phyloP scores from a whole-genome alignment of 108 stramenopile genomes.

The Fragilaria radians region DNA sequence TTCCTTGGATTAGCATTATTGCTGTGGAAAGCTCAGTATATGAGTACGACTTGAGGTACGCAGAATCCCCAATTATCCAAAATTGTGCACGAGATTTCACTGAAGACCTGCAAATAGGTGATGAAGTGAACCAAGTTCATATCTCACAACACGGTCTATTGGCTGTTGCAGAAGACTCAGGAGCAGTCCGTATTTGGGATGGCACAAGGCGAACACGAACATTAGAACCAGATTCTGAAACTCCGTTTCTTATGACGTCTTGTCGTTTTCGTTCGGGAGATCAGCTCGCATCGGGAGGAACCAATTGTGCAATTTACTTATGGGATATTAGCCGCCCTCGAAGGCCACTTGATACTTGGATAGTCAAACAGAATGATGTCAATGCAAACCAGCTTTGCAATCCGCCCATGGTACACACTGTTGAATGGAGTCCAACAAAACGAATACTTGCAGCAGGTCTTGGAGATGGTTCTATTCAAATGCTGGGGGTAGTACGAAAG shows the following conservation, averaged over 20 bases:
- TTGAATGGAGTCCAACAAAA: constrained; percentile 72
- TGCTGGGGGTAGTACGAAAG: constrained; percentile 27
- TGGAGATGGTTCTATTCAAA: constrained; percentile 57
- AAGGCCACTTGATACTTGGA: constrained; percentile 30
- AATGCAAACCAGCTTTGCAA: constrained; percentile 64
- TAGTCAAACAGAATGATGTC: constrained; percentile 15
- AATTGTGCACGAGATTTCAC: constrained; percentile 18
- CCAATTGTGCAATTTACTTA: constrained; percentile 64
- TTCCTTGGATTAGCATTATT: no score
- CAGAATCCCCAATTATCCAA: constrained; percentile 23
- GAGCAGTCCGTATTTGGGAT: constrained; percentile 48
- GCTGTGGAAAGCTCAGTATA: constrained; percentile 25
- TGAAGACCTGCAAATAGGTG: constrained; percentile 23
- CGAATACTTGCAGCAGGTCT: constrained; percentile 53
- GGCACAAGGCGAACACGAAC: constrained; percentile 10
- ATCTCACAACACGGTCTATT: constrained; percentile 19
- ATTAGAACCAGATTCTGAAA: constrained; percentile 46
- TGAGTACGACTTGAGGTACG: constrained; percentile 37
- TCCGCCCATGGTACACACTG: constrained; percentile 73
- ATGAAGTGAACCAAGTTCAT: constrained; percentile 47
- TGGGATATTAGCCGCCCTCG: constrained; percentile 46
- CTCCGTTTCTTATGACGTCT: constrained; percentile 46
- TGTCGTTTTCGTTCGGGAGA: constrained; percentile 50
- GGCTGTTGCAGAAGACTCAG: constrained; percentile 62
- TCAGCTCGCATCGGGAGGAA: constrained; percentile 64